A percentile compares a stretch with the other conserved stretches of the same genome.
phyloP scores from a whole-genome alignment of 139 green algal genomes.

The Picocystis salinarum region DNA sequence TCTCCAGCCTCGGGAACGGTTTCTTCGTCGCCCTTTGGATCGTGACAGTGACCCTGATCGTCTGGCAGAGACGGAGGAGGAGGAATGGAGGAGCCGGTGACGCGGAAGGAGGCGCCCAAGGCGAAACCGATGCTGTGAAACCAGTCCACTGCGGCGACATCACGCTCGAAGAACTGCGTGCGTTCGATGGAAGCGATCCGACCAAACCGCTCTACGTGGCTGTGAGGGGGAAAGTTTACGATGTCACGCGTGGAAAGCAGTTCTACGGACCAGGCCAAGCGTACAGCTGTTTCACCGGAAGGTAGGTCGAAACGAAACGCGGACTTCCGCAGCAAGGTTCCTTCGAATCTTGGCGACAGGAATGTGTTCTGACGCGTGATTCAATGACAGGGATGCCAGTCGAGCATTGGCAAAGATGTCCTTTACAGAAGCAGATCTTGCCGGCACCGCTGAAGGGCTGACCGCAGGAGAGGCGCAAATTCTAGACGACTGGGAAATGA shows the following conservation, averaged over 20 bases:
- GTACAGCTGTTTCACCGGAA: no score
- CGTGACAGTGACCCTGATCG: no score
- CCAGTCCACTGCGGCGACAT: slow-evolving; percentile 39
- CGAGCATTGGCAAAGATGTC: slow-evolving; percentile 38
- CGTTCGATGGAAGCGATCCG: slow-evolving; percentile 42
- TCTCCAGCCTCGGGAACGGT: no score
- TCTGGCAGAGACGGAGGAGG: no score
- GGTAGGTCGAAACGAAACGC: no score
- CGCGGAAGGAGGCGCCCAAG: no score
- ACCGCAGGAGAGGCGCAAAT: slow-evolving; percentile 45
- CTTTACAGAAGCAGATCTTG: slow-evolving; percentile 18
- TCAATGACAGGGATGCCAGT: slow-evolving; percentile 34
- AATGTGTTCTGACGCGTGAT: no score
- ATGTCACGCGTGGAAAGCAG: slow-evolving; percentile 35
- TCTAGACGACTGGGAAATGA: slow-evolving; percentile 47
- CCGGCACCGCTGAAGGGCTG: slow-evolving; percentile 48
- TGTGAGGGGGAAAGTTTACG: slow-evolving; percentile 40
- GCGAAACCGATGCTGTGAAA: no score
- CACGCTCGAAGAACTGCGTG: slow-evolving; percentile 29
- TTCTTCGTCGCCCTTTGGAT: no score
- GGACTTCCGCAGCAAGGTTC: no score
- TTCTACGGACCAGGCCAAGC: slow-evolving; percentile 55
- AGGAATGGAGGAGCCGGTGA: no score
- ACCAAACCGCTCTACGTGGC: slow-evolving; percentile 40
- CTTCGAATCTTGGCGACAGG: no score